Base-by-base conservation (phyloP, 2,329 filamentous ascomycete species). In the Alternaria sp. region DNA sequence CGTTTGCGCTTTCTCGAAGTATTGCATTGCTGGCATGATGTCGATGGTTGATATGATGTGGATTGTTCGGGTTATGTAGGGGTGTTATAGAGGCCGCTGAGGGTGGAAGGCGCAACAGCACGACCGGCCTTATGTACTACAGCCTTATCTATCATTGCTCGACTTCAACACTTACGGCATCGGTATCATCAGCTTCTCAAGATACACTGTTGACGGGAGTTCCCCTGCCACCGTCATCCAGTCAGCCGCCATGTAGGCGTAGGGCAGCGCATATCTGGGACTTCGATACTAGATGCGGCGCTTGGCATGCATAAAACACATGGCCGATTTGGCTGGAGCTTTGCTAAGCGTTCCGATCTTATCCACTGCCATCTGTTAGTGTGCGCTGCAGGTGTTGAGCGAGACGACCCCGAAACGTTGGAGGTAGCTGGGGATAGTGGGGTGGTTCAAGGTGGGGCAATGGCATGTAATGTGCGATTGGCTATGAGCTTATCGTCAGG, bases 1-100 rank as follows among this genome's bases (percentile, higher is more conserved):
- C 25, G 82, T 83, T 75, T 90, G 87, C 0, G 87, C 88, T 72
- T 88, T 83, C 54, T 83, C 73, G 76, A 84, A 86, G 79, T 90
- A 84, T 55, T 81, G 82, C 76, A 88, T 83, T 19, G 66, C 52
- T 10, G 66, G 66, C 66, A 66, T 68, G n/a, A n/a, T 11, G 8
- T 64, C n/a, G 32, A 32, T 25, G 40, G 15, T 21, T 57, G 30
- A 5, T 12, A 13, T 51, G 17, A 7, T 3, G 17, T 46, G 4
- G n/a, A 4, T 45, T 13, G 13, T 28, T 7, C 23, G 10, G n/a
- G 13, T 12, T 51, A 11, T n/a, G 4, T 50, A 6, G 43, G 26
- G 47, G 10, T 28, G n/a, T 12, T 17, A 6, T 28, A 50, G 19
- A 50, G n/a, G 47, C n/a, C 7, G 47, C 26, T 13, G 47, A 15